A percentile compares a stretch with the other conserved stretches of the same genome.
Conservation (phyloP, 1,284 basidiomycete species). For the Prillingera fragicola region DNA sequence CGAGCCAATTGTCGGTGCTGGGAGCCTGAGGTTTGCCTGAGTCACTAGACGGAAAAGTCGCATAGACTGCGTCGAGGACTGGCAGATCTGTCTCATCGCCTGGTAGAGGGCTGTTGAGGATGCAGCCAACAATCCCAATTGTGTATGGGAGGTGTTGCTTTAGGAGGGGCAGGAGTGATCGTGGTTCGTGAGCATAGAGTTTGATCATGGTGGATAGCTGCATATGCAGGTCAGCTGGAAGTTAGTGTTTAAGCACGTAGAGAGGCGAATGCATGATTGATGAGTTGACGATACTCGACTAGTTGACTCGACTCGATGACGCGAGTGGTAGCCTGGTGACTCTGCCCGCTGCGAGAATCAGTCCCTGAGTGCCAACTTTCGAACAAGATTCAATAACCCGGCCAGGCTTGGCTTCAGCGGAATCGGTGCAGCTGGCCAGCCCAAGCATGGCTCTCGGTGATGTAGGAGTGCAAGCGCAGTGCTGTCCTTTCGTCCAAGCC, state of each 20-base stretch:
- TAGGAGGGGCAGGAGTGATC: constrained; percentile 16
- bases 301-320: no score
- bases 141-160: constrained; percentile 16
- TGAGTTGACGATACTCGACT: no score
- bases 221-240: background rate
- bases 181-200: constrained; percentile 15
- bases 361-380: no score
- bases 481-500: no score
- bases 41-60: background rate
- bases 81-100: background rate
- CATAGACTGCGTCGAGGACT: background rate
- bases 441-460: no score
- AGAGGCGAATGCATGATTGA: no score
- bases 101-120: constrained; percentile 3
- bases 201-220: background rate
- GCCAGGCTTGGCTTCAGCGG: no score
- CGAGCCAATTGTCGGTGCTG: constrained; percentile 15
- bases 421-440: no score
- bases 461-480: no score
- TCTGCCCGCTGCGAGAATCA: no score
- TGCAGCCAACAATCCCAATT: constrained; percentile 10
- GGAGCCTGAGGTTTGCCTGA: background rate
- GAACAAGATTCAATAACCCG: no score
- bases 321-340: no score
- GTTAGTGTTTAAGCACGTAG: background rate